Evolutionary conservation across 2,329 filamentous ascomycete genomes (phyloP), one percentile per base, ranked within the genome.

Genomic region (Aspergillus uvarum): DNA sequence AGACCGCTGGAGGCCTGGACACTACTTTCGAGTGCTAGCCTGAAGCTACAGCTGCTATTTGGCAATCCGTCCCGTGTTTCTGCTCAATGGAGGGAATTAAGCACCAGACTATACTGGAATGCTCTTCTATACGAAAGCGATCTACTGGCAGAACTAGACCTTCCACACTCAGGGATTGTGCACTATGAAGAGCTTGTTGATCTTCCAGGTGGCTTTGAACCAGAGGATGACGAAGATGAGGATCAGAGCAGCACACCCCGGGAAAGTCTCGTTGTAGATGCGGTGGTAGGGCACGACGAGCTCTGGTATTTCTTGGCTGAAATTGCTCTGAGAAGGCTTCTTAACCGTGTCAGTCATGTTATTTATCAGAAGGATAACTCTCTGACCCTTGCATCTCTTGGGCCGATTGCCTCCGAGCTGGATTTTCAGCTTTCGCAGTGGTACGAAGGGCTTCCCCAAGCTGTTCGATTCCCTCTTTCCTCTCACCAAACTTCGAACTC

Each of bases 231-330:
- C 58, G 66, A 51, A 16, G 54, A 57, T 19, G 52, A 54, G 5
- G n/a, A 32, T 8, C 22, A 54, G 47, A 44, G 38, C 24, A 47
- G 16, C 24, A 54, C 29, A 54, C 52, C 14, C n/a, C 10, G 11
- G 21, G 47, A 31, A 49, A n/a, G 51, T n/a, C 62, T 60, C 44
- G 35, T 42, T 11, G 51, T 88, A 64, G 83, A 85, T 64, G 79
- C 84, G 6, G 85, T 38, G 44, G 32, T 87, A 7, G 89, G 89
- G 12, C 84, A 86, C 52, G 91, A 94, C 68, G 90, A 94, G 60
- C 80, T 94, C 14, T 94, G 91, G 90, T 95, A 95, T 70, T 94
- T 94, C 67, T 79, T 94, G 31, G 90, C 91, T 42, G 90, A 94
- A 69, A 93, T 95, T 63, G 90, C 90, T 4, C 79, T 95, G 12